Conservation (phyloP, 2,329 filamentous ascomycete species). For the Cladobotryum mycophilum region DNA sequence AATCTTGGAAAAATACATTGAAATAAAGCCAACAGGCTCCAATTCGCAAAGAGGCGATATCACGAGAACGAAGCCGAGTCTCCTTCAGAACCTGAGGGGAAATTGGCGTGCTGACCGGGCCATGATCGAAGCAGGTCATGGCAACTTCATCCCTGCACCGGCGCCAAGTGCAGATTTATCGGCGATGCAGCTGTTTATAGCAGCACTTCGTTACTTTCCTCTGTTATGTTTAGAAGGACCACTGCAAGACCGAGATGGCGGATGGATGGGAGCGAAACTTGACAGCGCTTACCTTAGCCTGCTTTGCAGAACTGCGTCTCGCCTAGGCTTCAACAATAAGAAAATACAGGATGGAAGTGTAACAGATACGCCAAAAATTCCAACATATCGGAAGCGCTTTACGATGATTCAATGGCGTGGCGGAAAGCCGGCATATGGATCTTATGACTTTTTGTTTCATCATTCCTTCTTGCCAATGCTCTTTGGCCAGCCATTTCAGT, state of each 20-base stretch:
- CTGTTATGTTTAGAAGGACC: conserved; percentile 1
- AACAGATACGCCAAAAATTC: neutral
- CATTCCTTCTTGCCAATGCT: neutral
- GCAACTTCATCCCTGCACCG: neutral
- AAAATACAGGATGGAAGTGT: conserved; percentile 1
- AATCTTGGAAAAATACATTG: conserved; percentile 6
- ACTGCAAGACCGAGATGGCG: neutral
- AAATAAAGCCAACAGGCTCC: neutral
- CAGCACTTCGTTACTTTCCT: conserved; percentile 6
- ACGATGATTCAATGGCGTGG: neutral
- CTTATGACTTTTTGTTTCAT: neutral
- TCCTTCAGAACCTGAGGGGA: conserved; percentile 1
- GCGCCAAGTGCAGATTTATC: neutral
- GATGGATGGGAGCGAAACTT: neutral
- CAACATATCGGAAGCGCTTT: neutral
- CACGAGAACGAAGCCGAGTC: conserved; percentile 1
- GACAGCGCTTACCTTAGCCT: neutral
- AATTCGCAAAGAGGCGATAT: neutral
- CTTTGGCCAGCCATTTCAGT: neutral
- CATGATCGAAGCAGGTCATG: neutral
- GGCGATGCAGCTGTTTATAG: conserved; percentile 7
- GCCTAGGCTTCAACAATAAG: conserved; percentile 3
- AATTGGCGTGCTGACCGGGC: neutral
- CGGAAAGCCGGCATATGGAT: conserved; percentile 2
- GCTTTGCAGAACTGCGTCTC: conserved; percentile 1